phyloP scores from a whole-genome alignment of 2,329 filamentous ascomycete genomes.

The Huntiella abstrusa region DNA sequence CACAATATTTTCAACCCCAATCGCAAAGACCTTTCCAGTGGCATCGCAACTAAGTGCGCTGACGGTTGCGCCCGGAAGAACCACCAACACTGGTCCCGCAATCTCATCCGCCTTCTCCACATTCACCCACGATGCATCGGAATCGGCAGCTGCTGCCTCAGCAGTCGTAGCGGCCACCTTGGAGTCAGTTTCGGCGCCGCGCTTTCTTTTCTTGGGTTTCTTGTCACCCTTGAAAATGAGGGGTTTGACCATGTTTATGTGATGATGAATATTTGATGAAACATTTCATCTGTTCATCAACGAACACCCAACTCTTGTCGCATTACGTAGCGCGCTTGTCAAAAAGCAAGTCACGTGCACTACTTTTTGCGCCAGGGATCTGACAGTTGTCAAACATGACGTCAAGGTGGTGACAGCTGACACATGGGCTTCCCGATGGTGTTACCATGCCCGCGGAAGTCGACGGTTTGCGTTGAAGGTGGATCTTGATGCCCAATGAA shows the following conservation, averaged over 20 bases:
- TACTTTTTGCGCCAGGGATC: too few relatives aligned
- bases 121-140: constrained; percentile 48
- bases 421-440: too few relatives aligned
- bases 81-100: constrained; percentile 62
- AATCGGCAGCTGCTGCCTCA: neutral
- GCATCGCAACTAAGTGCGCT: constrained; percentile 71
- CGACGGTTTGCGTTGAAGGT: too few relatives aligned
- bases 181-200: constrained; percentile 18
- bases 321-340: too few relatives aligned
- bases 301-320: too few relatives aligned
- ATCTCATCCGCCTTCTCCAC: constrained; percentile 60
- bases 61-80: constrained; percentile 55
- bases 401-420: too few relatives aligned
- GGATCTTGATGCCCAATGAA: too few relatives aligned
- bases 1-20: constrained; percentile 69
- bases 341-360: too few relatives aligned
- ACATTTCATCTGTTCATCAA: too few relatives aligned
- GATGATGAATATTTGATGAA: too few relatives aligned
- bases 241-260: constrained; percentile 56
- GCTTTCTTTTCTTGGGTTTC: constrained; percentile 81
- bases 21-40: constrained; percentile 68
- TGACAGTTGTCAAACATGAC: too few relatives aligned
- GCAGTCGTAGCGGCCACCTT: neutral
- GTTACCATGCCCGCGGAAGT: too few relatives aligned
- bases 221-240: constrained; percentile 96